phyloP scores from a whole-genome alignment of 495 filamentous ascomycete genomes.

The Trichocladium antarcticum region DNA sequence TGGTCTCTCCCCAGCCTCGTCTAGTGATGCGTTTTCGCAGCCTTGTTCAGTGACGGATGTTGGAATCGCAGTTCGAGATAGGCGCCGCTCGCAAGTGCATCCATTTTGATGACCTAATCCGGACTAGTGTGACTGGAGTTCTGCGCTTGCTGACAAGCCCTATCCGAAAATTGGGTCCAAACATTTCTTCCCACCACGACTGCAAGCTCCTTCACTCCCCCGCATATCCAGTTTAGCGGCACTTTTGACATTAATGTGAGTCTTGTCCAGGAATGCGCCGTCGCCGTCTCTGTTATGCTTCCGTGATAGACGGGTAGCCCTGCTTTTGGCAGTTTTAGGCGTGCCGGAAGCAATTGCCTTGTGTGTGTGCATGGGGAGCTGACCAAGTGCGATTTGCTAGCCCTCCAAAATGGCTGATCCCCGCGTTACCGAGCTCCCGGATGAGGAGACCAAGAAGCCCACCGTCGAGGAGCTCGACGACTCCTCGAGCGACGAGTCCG shows the following conservation, averaged over 20 bases:
- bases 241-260: constrained; percentile 25
- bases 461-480: constrained; percentile 68
- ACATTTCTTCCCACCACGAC: constrained; percentile 27
- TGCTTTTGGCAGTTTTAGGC: constrained; percentile 1
- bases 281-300: background rate
- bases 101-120: constrained; percentile 10
- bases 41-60: too few relatives aligned
- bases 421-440: constrained; percentile 91
- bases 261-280: constrained; percentile 2
- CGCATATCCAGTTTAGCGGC: constrained; percentile 23
- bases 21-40: background rate
- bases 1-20: background rate
- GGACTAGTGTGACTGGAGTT: constrained; percentile 12
- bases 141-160: constrained; percentile 18
- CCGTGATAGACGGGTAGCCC: background rate
- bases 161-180: constrained; percentile 24
- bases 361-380: constrained; percentile 22
- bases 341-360: constrained; percentile 3
- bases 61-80: background rate
- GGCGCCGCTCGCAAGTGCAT: too few relatives aligned
- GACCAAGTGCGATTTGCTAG: constrained; percentile 12
- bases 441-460: constrained; percentile 72
- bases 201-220: constrained; percentile 17
- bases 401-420: constrained; percentile 73
- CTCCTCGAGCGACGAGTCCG: constrained; percentile 62